Evolutionary conservation across 495 filamentous ascomycete genomes (phyloP), one percentile per base, ranked within the genome.

Genomic region (Melanomma pulvis-pyrius): DNA sequence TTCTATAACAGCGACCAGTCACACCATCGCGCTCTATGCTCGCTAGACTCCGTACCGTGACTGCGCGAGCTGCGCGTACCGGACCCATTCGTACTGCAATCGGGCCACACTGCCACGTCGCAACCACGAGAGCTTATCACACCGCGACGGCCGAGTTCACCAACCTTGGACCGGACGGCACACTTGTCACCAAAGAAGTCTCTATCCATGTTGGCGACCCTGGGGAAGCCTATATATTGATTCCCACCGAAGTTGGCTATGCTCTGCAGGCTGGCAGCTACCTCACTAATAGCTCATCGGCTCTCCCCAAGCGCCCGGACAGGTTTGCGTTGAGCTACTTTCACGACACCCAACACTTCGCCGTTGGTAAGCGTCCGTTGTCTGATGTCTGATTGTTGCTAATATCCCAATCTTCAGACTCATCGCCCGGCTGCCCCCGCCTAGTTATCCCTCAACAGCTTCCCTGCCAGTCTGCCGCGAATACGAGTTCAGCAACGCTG

Each of bases 391-490:
- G 19, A 15, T 41, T 52, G 46, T 62, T 63, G 49, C 59, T 63
- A 54, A 63, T 54, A 29, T 63, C 29, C 29, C 39, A 39, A 54
- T 62, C 47, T 63, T 54, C 2, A 63, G 59, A 63, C 46, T 53
- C 36, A 41, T 63, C 49, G 29, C 49, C 59, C 49, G 30, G 26
- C 59, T 63, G 28, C 48, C 59, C 59, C 47, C 49, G 59, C 59
- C 59, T 63, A 36, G 59, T 63, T 36, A 54, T 63, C 59, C 59
- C 59, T 54, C 36, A 63, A 44, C 59, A 53, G 59, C 59, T 63
- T 53, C 59, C 59, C 59, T 48, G 28, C 59, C 49, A 63, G 29
- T 63, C 59, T 53, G 48, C 47, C 22, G 59, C 48, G 29, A 63
- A 63, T 24, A 63, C 47, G 48, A 63, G 59, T 63, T 26, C 2